A percentile compares a stretch with the other conserved stretches of the same genome.
phyloP scores from a whole-genome alignment of 129 eudicot genomes.

The Flaveria brownii region DNA sequence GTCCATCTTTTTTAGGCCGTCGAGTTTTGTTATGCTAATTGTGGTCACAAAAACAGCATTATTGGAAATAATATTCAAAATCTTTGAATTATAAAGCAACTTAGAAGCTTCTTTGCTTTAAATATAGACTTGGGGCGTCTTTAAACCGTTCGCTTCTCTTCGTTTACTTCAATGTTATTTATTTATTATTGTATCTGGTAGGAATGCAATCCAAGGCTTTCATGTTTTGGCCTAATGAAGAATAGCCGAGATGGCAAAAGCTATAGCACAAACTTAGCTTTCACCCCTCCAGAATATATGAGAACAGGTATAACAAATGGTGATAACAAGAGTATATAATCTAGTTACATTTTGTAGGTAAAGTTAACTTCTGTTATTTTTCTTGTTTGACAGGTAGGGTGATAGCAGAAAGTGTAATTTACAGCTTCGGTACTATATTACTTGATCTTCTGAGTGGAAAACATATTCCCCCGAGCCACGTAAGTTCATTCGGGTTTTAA shows the following conservation, averaged over 20 bases:
- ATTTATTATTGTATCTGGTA: slow-evolving; percentile 30
- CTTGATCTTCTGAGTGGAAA: slow-evolving; percentile 96
- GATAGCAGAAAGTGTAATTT: slow-evolving; percentile 85
- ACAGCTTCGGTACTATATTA: slow-evolving; percentile 89
- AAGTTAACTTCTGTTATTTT: background rate
- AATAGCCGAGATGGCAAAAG: slow-evolving; percentile 97
- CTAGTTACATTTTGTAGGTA: background rate
- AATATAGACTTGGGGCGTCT: background rate
- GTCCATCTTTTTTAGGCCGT: background rate
- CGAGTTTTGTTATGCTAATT: background rate
- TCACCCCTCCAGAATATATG: slow-evolving; percentile 95
- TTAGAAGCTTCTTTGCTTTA: background rate
- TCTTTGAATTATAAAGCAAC: background rate
- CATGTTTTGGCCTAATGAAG: slow-evolving; percentile 97
- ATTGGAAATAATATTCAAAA: background rate
- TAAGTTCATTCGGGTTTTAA: slow-evolving; percentile 23
- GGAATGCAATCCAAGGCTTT: slow-evolving; percentile 94
- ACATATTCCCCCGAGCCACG: slow-evolving; percentile 97
- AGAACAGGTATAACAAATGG: slow-evolving; percentile 61
- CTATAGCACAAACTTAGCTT: slow-evolving; percentile 92
- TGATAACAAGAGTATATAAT: background rate
- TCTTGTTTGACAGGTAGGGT: slow-evolving; percentile 71
- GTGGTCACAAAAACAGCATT: background rate
- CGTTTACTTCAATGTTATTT: background rate
- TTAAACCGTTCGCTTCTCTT: background rate